Conservation (phyloP, 768 basidiomycete species). For the Calocybe cyanea region DNA sequence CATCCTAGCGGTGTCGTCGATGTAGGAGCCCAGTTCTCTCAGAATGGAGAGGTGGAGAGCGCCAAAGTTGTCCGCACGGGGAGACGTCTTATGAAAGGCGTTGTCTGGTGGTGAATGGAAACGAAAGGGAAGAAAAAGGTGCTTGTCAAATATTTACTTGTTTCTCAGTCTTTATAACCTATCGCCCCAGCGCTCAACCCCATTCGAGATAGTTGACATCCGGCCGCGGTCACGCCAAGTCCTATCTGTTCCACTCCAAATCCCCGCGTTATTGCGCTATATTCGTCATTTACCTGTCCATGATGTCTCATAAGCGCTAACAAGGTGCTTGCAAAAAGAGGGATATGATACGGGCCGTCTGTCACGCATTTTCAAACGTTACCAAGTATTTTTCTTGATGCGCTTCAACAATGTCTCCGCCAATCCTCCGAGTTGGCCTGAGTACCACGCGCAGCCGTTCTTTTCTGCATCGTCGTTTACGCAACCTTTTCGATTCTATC, state of each 20-base stretch:
- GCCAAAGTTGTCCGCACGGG: constrained; percentile 70
- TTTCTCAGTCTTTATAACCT: no score
- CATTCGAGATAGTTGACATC: no score
- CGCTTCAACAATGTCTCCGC: not conserved
- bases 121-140: not conserved
- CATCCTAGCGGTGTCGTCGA: constrained; percentile 69
- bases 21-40: constrained; percentile 54
- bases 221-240: not conserved
- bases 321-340: not conserved
- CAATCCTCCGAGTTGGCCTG: not conserved
- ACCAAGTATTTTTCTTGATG: no score
- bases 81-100: constrained; percentile 66
- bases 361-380: no score
- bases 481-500: not conserved
- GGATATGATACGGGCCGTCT: no score
- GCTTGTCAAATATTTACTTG: no score
- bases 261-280: not conserved
- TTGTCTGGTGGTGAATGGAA: constrained; percentile 53
- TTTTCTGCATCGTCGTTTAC: not conserved
- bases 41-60: constrained; percentile 44
- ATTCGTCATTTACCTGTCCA: constrained; percentile 1
- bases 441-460: no score
- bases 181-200: no score
- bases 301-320: not conserved
- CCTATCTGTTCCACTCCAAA: not conserved